A percentile compares a stretch with the other conserved stretches of the same genome.
Evolutionary conservation across 371 early-diverging fungal species (phyloP).

Genomic region (Syncephalastrum contaminatum): DNA sequence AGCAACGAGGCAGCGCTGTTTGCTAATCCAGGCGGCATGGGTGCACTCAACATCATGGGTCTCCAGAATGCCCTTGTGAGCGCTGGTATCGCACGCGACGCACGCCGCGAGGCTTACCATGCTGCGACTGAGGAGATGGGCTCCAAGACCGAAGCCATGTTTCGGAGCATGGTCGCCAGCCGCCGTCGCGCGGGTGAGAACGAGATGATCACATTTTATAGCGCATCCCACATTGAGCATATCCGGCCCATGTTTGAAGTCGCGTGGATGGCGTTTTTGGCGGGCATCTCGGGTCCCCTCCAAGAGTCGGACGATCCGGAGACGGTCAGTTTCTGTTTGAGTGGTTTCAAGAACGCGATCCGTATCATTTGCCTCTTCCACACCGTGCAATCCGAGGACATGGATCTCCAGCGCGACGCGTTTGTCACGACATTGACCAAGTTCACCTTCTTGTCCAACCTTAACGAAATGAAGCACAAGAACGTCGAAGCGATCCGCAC

Average conservation of each 20-base stretch:
- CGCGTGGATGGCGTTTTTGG: constrained; percentile 88
- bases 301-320: constrained; percentile 82
- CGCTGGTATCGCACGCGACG: constrained; percentile 50
- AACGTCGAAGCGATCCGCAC: constrained; percentile 87
- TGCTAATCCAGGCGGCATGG: constrained; percentile 13
- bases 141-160: constrained; percentile 57
- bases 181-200: constrained; percentile 43
- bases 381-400: constrained; percentile 61
- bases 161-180: constrained; percentile 50
- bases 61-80: constrained; percentile 48
- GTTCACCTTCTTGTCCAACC: constrained; percentile 80
- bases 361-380: constrained; percentile 80
- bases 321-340: constrained; percentile 65
- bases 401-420: constrained; percentile 86
- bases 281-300: constrained; percentile 81
- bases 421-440: constrained; percentile 88
- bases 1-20: constrained; percentile 43
- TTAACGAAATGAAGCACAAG: constrained; percentile 82
- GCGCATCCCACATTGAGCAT: constrained; percentile 83
- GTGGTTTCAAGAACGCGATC: constrained; percentile 81
- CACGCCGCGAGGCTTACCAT: constrained; percentile 50
- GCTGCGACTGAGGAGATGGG: constrained; percentile 59
- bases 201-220: constrained; percentile 57
- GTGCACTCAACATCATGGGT: constrained; percentile 40
- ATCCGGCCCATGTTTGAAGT: constrained; percentile 91